Base-by-base conservation (phyloP, 441 rosid genomes). In the Jatropha multifida region DNA sequence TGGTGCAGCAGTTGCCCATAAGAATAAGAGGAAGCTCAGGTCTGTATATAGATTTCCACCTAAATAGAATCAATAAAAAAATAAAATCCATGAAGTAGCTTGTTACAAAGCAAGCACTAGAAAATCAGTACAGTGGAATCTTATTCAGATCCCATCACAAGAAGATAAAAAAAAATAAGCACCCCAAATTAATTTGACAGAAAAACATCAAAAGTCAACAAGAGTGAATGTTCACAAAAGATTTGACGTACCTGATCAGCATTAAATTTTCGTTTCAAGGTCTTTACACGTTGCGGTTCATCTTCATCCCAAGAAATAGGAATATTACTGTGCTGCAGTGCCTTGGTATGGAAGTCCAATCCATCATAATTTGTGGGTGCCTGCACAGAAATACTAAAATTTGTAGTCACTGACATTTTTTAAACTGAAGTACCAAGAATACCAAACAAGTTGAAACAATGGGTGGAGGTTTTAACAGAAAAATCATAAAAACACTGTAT, bases 221-320 rank as follows among this genome's bases (percentile, higher is more conserved):
- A 15, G 4, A 23, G 42, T 6, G 59, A 27, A 74, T 69, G 70
- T 14, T 60, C 66, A 42, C 17, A 56, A 37, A 41, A 42, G 71
- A 71, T 65, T 68, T 65, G 7, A 80, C 62, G 41, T 64, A 92
- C 98, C 96, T 95, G 97, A 49, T 92, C 97, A 68, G 87, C 86
- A 63, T 85, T 90, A 74, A 92, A 87, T 80, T 88, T 90, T 80
- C 85, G 87, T 49, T 86, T 90, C 83, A 95, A 85, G 65, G 96
- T 89, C 86, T 86, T 95, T 20, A 80, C 80, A n/a, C 98, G 97
- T 54, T 92, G 89, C 2, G 97, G 98, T 80, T 93, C 97, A 88
- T 95, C 99, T 68, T 92, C 98, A 85, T 93, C 98, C 98, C 99
- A 95, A 42, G 97, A 75, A 63, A 90, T 84, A 68, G 88, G 79